Evolutionary conservation across 495 filamentous ascomycete species (phyloP), one percentile per base, ranked within the genome.

Genomic region (Aspergillus panamensis): DNA sequence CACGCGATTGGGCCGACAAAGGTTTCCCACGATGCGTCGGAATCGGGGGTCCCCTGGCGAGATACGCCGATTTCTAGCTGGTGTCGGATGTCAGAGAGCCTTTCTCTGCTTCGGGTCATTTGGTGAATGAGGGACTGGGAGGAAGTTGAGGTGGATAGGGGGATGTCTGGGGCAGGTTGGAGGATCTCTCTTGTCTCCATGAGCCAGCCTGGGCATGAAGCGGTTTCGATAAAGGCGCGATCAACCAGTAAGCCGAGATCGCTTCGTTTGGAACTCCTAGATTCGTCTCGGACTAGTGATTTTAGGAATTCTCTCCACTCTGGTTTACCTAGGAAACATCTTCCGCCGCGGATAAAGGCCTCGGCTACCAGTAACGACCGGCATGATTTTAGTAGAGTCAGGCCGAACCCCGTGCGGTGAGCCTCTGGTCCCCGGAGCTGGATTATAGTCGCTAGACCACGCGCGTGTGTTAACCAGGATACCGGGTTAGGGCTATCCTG

Each of bases 401-500:
- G 48, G 6, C 64, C 69, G 35, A 69, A 67, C 10, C 66, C 69
- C 3, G 21, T 51, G 21, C 58, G 62, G 45, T 70, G 62, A 10
- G 54, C 57, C 30, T 60, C 58, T 5, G 59, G 59, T 1, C 69
- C 67, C 3, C 70, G 67, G 12, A 64, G 53, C 17, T 60, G 55
- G 9, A 71, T 66, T n/a, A 70, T 53, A 8, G 57, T 53, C 14
- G 60, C 59, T 9, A 67, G 54, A 21, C 70, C 70, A 8, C 65
- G 67, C 13, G 67, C 60, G 51, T 71, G 69, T 33, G 59, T 60
- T 12, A 71, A 37, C 65, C 69, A 73, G 1, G 65, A 62, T 14
- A 56, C 31, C 20, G 48, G 45, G 16, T 58, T 61, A 12, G 66
- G 66, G 16, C 67, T 57, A 13, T 61, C 63, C 44, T 64, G 53